Evolutionary conservation across 164 flowering plant species (phyloP).

Genomic region (Tetrastigma voinierianum): DNA sequence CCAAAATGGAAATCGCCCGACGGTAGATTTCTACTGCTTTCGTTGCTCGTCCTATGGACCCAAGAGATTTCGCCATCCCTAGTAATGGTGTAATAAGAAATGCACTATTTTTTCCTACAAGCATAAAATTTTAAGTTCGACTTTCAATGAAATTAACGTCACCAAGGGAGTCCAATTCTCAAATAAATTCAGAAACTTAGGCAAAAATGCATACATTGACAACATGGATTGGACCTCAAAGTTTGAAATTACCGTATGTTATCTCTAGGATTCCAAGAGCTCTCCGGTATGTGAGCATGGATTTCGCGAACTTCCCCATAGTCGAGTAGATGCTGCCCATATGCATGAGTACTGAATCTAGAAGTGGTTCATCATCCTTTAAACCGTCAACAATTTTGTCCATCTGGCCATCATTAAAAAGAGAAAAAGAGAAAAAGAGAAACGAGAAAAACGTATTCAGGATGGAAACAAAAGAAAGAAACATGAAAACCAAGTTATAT

Average conservation of each 20-base stretch:
- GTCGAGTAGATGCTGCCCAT: conserved; percentile 85
- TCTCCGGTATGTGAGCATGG: conserved; percentile 49
- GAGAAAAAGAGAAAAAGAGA: neutral
- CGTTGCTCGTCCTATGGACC: conserved; percentile 43
- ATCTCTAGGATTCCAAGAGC: conserved; percentile 54
- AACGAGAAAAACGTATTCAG: neutral
- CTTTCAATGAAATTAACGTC: no score
- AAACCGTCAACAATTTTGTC: conserved; percentile 39
- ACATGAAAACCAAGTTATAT: neutral
- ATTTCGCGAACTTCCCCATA: conserved; percentile 62
- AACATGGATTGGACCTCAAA: neutral
- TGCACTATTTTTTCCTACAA: conserved; percentile 53
- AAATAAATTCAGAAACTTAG: no score
- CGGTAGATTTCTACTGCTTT: conserved; percentile 62
- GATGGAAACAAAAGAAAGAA: neutral
- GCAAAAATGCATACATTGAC: no score
- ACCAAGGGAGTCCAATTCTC: no score
- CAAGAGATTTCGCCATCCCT: conserved; percentile 72
- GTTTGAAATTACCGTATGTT: conserved; percentile 53
- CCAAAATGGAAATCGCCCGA: conserved; percentile 55
- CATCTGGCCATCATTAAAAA: conserved; percentile 43
- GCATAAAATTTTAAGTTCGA: conserved; percentile 1
- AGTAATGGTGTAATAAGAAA: conserved; percentile 66
- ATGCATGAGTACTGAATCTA: conserved; percentile 76
- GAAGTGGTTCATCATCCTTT: conserved; percentile 53